Evolutionary conservation across 257 asterid genomes (phyloP).

Genomic region (Verbascum thapsus): DNA sequence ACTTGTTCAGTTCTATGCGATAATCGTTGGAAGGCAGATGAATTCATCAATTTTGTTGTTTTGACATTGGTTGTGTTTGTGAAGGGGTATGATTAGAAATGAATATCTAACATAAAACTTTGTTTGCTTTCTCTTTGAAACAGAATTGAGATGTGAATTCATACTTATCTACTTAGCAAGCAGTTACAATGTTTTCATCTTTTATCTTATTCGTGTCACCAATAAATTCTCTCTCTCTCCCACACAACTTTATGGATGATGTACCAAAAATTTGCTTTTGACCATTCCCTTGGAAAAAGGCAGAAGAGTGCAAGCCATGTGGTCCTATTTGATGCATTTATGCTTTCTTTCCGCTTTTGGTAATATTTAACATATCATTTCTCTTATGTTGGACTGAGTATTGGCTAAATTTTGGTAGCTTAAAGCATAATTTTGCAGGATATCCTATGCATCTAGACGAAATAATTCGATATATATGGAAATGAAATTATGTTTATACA

Average conservation of each 20-base stretch:
- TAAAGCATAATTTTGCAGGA: background rate
- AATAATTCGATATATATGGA: background rate
- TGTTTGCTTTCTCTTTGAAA: background rate
- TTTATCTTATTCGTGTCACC: background rate
- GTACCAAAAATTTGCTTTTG: background rate
- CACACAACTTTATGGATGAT: too few relatives aligned
- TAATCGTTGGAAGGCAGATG: constrained; percentile 2
- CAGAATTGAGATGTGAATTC: background rate
- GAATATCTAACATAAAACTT: background rate
- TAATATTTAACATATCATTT: background rate
- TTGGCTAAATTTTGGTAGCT: too few relatives aligned
- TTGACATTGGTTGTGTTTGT: background rate
- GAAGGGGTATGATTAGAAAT: background rate
- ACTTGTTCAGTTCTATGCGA: background rate
- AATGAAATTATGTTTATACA: background rate
- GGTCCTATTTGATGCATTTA: background rate
- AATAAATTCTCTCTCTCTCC: background rate
- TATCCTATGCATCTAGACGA: background rate
- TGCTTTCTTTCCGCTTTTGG: background rate
- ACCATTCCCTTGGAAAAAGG: background rate
- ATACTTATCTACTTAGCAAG: background rate
- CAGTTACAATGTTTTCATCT: background rate
- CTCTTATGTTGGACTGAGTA: too few relatives aligned
- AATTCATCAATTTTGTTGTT: background rate
- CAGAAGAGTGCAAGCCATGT: background rate